Evolutionary conservation across 225 moss, liverwort and hornwort genomes (phyloP), one percentile per base, ranked within the genome.

Genomic region (Straminergon stramineum): DNA sequence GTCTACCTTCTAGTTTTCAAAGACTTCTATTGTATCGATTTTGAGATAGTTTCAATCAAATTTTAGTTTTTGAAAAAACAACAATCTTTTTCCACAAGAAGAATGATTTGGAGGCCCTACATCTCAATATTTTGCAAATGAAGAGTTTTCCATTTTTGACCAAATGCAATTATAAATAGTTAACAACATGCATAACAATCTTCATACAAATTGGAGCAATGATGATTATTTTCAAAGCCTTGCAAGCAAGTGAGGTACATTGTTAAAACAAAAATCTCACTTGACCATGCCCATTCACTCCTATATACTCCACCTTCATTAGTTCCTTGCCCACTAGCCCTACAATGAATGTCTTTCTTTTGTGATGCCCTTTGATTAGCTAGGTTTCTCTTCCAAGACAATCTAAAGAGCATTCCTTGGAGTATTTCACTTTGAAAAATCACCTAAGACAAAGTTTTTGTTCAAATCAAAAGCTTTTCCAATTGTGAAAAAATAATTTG

Each of bases 361-460:
- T 71, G 1, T 8, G 5, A 15, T 26, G 41, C 27, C 6, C 2
- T 45, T 74, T 74, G 1, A 45, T 45, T 74, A 45, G 17, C 5
- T 74, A 43, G 6, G 4, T 45, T 74, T 45, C 5, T 9, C 5
- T 9, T 3, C 6, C 1, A 16, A 27, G 39, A 9, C 5, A 27
- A 22, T 43, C 0, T 9, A 0, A 0, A 16, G 5, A 73, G 5
- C 22, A 43, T 43, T 73, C 16, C 1, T 73, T 43, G 5, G 3
- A 43, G 27, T 43, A 3, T 43, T 43, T 43, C 15, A 41, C 9
- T 73, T 73, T 43, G 2, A 27, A 27, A 71, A 27, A 73, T 73
- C 27, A 43, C 10, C 5, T 0, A 43, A 5, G 8, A 13, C 3
- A 5, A 0, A 10, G 2, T 3, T 27, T 73, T 43, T 9, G 16